Base-by-base conservation (phyloP, 768 basidiomycete species). In the Postia placenta region DNA sequence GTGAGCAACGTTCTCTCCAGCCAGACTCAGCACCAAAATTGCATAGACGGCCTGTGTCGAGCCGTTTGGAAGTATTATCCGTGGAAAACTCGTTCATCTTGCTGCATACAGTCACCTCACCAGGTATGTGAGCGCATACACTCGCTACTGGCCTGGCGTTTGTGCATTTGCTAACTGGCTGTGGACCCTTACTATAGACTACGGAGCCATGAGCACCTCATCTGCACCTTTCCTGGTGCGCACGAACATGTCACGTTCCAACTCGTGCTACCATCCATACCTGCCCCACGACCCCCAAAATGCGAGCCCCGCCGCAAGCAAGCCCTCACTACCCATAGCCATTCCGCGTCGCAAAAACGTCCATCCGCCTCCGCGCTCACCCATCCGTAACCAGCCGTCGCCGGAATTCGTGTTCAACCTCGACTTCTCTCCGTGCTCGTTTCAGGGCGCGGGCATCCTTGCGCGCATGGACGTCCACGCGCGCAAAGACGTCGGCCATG, bases 321-420 rank as follows among this genome's bases (percentile, higher is more conserved):
- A n/a, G 39, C 38, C 47, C 20, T 40, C 48, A 9, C 22, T 23
- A 14, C 55, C 55, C 35, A 56, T 56, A 20, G 33, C 55, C 7
- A 49, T 56, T 25, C 55, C 55, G 15, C 45, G 49, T 11, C 51
- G 55, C 2, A 52, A 44, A 23, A 25, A 48, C 12, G 19, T 37
- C 3, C 41, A 27, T 14, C 50, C 47, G 3, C 51, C 51, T 0
- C 55, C 50, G 11, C 39, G 48, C 26, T 56, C 55, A 5, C 55
- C 55, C 5, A 30, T 39, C 2, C 45, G 55, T 14, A 36, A 47
- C n/a, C 46, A 44, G 35, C 37, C 49, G 20, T 52, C 55, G 4
- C 55, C 55, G 5, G 55, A 56, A 11, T 27, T 56, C 30, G 51
- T 56, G 37, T 56, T 56, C 48, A 50, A 56, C 45, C 50, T 56